These are phyloP conservation scores for Lentithecium fluviatile DNA, from an alignment of 495 filamentous ascomycete genomes.

Conservation along the genomic window DNA sequence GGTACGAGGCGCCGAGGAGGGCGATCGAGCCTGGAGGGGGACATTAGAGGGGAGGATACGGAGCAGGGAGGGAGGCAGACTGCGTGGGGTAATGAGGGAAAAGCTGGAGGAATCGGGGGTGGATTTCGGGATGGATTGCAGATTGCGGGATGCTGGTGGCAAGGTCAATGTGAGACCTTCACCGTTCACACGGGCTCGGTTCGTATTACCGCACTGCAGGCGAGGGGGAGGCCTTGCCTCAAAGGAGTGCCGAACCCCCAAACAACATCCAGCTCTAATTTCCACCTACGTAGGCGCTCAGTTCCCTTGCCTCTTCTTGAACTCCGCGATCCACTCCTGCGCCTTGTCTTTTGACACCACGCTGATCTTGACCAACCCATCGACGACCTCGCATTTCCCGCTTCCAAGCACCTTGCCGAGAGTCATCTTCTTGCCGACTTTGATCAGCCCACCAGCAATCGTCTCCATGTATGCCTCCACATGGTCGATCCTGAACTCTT, in stretches of 20 bases:
- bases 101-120: no score
- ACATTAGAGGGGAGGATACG: neutral
- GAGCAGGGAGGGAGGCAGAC: neutral
- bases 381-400: slow-evolving; percentile 82
- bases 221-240: no score
- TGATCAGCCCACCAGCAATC: slow-evolving; percentile 71
- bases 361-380: slow-evolving; percentile 77
- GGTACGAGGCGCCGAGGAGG: neutral
- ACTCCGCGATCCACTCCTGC: slow-evolving; percentile 73
- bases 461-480: slow-evolving; percentile 96
- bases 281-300: no score
- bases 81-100: neutral
- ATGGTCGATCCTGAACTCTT: slow-evolving; percentile 59
- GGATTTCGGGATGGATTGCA: no score
- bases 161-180: no score
- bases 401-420: slow-evolving; percentile 70
- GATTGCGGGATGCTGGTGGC: no score
- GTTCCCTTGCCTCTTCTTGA: slow-evolving; percentile 53
- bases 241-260: no score
- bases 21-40: neutral
- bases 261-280: no score
- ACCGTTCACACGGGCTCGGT: no score
- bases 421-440: slow-evolving; percentile 80
- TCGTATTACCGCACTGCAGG: no score
- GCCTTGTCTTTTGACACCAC: slow-evolving; percentile 71